These are phyloP conservation scores for Penicillium crustosum DNA, from an alignment of 2,329 filamentous ascomycete genomes.

Conservation along the genomic window DNA sequence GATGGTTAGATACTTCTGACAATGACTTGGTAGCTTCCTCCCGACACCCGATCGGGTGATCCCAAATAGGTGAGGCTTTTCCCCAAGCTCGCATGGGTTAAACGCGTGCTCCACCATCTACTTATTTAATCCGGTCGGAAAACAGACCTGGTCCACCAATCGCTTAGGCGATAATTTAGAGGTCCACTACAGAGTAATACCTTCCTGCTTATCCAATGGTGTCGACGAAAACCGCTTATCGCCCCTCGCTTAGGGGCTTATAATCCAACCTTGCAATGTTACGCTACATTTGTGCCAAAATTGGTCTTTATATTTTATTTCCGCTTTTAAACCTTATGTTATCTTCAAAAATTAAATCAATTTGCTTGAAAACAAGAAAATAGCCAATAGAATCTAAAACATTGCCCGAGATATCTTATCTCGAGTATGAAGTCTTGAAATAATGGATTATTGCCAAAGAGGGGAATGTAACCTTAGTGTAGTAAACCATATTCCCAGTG, in stretches of 20 bases:
- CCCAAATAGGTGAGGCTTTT: neutral
- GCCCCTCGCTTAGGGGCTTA: neutral
- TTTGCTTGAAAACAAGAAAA: neutral
- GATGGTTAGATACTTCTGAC: neutral
- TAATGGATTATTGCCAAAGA: neutral
- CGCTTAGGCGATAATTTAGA: neutral
- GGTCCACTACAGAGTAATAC: neutral
- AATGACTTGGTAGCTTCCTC: neutral
- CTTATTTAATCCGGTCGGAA: neutral
- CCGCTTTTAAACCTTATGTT: neutral
- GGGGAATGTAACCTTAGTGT: neutral
- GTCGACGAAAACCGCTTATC: neutral
- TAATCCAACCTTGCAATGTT: neutral
- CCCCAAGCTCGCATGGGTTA: neutral
- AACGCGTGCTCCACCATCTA: neutral
- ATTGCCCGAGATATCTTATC: neutral
- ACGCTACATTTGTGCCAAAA: neutral
- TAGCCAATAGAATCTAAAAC: neutral
- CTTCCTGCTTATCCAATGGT: neutral
- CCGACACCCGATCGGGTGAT: neutral
- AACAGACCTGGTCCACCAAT: neutral
- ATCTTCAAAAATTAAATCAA: neutral
- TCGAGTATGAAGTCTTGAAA: neutral
- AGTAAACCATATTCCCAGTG: neutral
- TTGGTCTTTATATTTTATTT: neutral